These are phyloP conservation scores for Oxyria digyna DNA, from an alignment of 148 eudicot species.

Conservation along the genomic window DNA sequence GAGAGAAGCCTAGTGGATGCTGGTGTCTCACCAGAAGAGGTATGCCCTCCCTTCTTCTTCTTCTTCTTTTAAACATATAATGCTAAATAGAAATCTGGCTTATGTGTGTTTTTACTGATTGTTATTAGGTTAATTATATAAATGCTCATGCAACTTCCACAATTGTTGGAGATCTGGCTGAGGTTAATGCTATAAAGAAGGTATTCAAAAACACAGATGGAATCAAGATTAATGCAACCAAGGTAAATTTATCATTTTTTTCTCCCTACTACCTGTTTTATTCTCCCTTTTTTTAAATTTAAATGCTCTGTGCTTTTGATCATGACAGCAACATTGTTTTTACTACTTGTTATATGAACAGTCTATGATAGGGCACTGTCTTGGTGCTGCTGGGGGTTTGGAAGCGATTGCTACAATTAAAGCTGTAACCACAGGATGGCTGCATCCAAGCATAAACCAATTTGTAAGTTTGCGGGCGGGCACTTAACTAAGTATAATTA, in stretches of 20 bases:
- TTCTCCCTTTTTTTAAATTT: neutral
- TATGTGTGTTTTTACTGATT: neutral
- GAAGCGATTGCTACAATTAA: slow-evolving; percentile 93
- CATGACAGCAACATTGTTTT: neutral
- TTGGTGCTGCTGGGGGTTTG: slow-evolving; percentile 97
- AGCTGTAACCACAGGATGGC: slow-evolving; percentile 84
- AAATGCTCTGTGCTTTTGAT: neutral
- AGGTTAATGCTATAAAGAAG: slow-evolving; percentile 89
- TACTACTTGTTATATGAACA: slow-evolving; percentile 15
- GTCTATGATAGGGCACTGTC: slow-evolving; percentile 99
- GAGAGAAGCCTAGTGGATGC: slow-evolving; percentile 72
- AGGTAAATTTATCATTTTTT: slow-evolving; percentile 28
- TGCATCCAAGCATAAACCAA: slow-evolving; percentile 94
- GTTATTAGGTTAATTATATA: slow-evolving; percentile 76
- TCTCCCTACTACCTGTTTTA: neutral
- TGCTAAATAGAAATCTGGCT: neutral
- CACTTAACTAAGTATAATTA: neutral
- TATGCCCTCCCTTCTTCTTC: slow-evolving; percentile 8
- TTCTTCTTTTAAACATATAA: neutral
- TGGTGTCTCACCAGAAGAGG: slow-evolving; percentile 98
- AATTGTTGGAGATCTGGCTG: slow-evolving; percentile 88
- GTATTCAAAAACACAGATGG: slow-evolving; percentile 82
- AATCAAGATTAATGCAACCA: slow-evolving; percentile 84
- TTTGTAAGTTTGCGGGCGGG: slow-evolving; percentile 43
- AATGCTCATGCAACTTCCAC: slow-evolving; percentile 99